phyloP scores from a whole-genome alignment of 495 filamentous ascomycete genomes.

The Aspergillus ellipticus region DNA sequence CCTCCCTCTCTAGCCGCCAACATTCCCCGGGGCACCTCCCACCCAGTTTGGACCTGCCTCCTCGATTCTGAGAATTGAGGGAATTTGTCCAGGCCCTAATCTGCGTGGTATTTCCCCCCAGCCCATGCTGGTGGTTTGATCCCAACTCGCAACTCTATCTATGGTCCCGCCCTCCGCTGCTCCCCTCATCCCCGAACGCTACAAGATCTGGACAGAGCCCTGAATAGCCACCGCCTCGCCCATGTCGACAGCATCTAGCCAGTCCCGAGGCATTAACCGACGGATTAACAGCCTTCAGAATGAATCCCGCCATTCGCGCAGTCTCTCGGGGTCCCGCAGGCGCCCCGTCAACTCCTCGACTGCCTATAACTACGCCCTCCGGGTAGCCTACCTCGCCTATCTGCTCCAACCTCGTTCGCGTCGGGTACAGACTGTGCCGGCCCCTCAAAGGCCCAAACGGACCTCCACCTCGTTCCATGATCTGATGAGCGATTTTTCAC shows the following conservation, averaged over 20 bases:
- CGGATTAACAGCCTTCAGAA: slow-evolving; percentile 55
- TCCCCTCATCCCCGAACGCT: slow-evolving; percentile 21
- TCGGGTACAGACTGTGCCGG: slow-evolving; percentile 74
- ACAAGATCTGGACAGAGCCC: slow-evolving; percentile 12
- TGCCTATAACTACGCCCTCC: slow-evolving; percentile 84
- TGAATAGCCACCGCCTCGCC: slow-evolving; percentile 21
- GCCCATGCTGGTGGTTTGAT: slow-evolving; percentile 25
- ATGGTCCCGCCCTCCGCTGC: slow-evolving; percentile 39
- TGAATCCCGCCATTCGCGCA: slow-evolving; percentile 49
- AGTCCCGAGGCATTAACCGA: slow-evolving; percentile 52
- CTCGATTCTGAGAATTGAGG: background rate
- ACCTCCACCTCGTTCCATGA: slow-evolving; percentile 69
- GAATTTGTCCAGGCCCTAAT: background rate
- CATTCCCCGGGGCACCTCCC: background rate
- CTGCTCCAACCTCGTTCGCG: slow-evolving; percentile 87
- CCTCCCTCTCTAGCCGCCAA: slow-evolving; percentile 7
- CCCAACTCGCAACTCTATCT: slow-evolving; percentile 21
- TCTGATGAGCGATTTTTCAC: slow-evolving; percentile 69
- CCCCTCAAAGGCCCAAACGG: slow-evolving; percentile 57
- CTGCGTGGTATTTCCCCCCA: background rate
- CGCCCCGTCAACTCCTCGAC: slow-evolving; percentile 59
- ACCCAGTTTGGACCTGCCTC: slow-evolving; percentile 1
- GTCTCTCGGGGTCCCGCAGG: slow-evolving; percentile 47
- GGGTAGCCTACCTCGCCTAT: slow-evolving; percentile 88
- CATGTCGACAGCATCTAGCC: slow-evolving; percentile 55